These are phyloP conservation scores for Rickenella mellea DNA, from an alignment of 768 basidiomycete species.

Conservation along the genomic window DNA sequence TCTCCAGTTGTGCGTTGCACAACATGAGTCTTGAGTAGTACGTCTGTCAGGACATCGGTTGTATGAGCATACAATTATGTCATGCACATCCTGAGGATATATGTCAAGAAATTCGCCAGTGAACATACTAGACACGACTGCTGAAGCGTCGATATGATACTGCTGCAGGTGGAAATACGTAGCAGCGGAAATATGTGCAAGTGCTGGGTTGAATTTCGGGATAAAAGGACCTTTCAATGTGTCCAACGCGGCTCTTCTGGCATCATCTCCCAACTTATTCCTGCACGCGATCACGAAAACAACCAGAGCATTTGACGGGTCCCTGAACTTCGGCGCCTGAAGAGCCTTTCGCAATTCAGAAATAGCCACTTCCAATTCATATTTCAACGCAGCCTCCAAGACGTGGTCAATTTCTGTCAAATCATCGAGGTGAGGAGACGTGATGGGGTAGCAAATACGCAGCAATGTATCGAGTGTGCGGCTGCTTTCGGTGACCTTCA, in stretches of 20 bases:
- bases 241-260: constrained; percentile 46
- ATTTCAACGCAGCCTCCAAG: constrained; percentile 51
- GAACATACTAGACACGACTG: too few relatives aligned
- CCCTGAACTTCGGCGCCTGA: constrained; percentile 38
- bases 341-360: constrained; percentile 40
- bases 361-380: constrained; percentile 44
- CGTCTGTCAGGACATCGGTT: too few relatives aligned
- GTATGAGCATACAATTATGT: too few relatives aligned
- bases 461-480: constrained; percentile 39
- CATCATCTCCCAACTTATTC: constrained; percentile 55
- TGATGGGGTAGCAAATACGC: constrained; percentile 52
- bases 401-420: constrained; percentile 45
- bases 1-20: too few relatives aligned
- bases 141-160: too few relatives aligned
- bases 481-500: constrained; percentile 47
- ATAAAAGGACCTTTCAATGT: constrained; percentile 50
- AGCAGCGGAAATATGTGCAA: constrained; percentile 57
- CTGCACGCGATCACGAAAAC: constrained; percentile 67
- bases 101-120: too few relatives aligned
- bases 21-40: too few relatives aligned
- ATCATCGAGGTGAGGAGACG: constrained; percentile 38
- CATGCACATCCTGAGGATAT: too few relatives aligned
- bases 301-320: constrained; percentile 39
- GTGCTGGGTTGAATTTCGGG: constrained; percentile 47
- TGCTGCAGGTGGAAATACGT: constrained; percentile 56